Percentiles rank a stretch among this genome's conserved stretches.
These are phyloP conservation scores for Vaccinium vitisidaea DNA, from an alignment of 148 eudicot species.

Conservation along the genomic window DNA sequence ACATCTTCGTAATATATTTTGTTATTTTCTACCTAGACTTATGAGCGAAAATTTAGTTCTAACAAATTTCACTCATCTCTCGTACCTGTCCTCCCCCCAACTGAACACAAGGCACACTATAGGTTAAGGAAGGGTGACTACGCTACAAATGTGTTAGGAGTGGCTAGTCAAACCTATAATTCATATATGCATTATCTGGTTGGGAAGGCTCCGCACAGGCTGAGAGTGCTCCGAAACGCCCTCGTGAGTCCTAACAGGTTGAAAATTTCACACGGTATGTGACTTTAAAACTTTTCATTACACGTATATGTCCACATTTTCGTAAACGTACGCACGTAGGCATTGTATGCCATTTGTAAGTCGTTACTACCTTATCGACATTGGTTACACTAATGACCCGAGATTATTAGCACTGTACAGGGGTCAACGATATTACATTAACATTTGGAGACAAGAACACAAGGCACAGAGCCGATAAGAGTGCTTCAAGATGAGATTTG, in stretches of 20 bases:
- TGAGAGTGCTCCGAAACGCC: background rate
- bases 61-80: too few relatives aligned
- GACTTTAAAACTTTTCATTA: background rate
- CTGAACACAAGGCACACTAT: background rate
- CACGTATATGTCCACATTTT: background rate
- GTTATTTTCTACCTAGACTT: too few relatives aligned
- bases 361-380: slow-evolving; percentile 22
- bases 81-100: background rate
- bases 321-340: background rate
- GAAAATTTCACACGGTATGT: background rate
- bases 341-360: slow-evolving; percentile 5
- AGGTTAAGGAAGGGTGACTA: background rate
- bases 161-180: background rate
- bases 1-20: too few relatives aligned
- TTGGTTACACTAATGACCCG: slow-evolving; percentile 22
- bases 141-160: slow-evolving; percentile 24
- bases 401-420: slow-evolving; percentile 26
- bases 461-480: slow-evolving; percentile 4
- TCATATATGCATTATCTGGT: too few relatives aligned
- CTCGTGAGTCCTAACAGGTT: background rate
- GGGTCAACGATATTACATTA: slow-evolving; percentile 14
- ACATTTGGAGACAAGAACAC: background rate
- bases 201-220: slow-evolving; percentile 17
- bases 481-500: slow-evolving; percentile 22
- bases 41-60: too few relatives aligned